These are phyloP conservation scores for Neofusicoccum ribis DNA, from an alignment of 2,329 filamentous ascomycete species.

Conservation along the genomic window DNA sequence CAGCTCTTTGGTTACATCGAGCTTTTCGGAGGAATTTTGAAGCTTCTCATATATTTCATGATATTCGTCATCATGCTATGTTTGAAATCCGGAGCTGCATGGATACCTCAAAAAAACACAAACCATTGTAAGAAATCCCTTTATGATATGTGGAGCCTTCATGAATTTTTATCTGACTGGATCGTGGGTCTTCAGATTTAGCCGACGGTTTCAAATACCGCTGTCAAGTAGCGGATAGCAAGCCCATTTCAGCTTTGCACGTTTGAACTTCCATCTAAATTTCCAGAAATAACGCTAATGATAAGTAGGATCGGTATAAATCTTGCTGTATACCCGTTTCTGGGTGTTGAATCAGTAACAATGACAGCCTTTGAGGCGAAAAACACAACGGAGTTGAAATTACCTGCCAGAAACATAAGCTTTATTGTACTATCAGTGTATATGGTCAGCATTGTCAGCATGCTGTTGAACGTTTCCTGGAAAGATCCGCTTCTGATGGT, in stretches of 20 bases:
- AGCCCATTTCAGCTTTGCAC: constrained; percentile 30
- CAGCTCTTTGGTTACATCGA: constrained; percentile 18
- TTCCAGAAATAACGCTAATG: not conserved
- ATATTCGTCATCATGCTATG: constrained; percentile 13
- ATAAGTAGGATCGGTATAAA: constrained; percentile 29
- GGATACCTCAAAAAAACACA: not conserved
- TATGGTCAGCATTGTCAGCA: constrained; percentile 27
- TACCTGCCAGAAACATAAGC: constrained; percentile 33
- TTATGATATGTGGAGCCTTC: not conserved
- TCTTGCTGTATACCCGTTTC: constrained; percentile 34
- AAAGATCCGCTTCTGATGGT: constrained; percentile 25
- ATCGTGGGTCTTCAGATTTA: constrained; percentile 3
- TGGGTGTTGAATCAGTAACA: constrained; percentile 37
- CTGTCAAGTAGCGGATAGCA: constrained; percentile 25
- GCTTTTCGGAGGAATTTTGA: constrained; percentile 13
- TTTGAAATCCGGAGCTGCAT: not conserved
- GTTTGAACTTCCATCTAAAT: not conserved
- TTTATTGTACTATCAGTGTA: constrained; percentile 31
- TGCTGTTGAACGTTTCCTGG: constrained; percentile 30
- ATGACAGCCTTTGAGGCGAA: constrained; percentile 38
- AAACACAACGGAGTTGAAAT: constrained; percentile 25
- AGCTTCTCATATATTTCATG: constrained; percentile 15
- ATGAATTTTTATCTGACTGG: not conserved
- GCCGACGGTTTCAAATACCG: constrained; percentile 24
- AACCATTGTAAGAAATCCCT: not conserved